These are phyloP conservation scores for Asterophora lycoperdoides DNA, from an alignment of 768 basidiomycete species.

Conservation along the genomic window DNA sequence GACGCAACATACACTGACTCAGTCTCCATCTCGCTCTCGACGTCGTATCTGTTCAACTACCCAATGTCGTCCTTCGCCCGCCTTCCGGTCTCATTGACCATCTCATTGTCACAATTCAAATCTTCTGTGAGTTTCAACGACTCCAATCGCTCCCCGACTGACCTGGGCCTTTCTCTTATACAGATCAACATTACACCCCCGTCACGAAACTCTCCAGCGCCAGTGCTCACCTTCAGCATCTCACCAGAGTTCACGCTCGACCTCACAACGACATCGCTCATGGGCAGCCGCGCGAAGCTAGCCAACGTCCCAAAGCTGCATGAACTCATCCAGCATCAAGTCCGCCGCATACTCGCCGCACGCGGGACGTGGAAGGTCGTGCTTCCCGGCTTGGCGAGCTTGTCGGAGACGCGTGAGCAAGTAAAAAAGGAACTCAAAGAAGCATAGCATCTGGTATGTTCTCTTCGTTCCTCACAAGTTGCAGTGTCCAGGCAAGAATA, in stretches of 20 bases:
- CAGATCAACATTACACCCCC: conserved; percentile 69
- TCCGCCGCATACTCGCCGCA: conserved; percentile 58
- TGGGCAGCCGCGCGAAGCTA: conserved; percentile 96
- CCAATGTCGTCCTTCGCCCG: conserved; percentile 79
- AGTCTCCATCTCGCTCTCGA: conserved; percentile 78
- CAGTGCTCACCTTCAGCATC: conserved; percentile 67
- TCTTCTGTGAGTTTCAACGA: conserved; percentile 47
- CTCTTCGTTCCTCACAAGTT: background rate
- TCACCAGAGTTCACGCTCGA: conserved; percentile 85
- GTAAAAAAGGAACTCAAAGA: conserved; percentile 31
- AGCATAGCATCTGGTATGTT: conserved; percentile 14
- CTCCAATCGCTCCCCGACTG: conserved; percentile 5
- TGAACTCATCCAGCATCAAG: conserved; percentile 85
- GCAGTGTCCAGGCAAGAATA: background rate
- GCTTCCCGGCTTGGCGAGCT: conserved; percentile 57
- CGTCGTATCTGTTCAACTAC: conserved; percentile 80
- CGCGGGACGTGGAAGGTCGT: conserved; percentile 63
- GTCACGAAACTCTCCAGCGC: conserved; percentile 43
- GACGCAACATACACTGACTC: conserved; percentile 83
- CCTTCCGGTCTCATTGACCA: conserved; percentile 75
- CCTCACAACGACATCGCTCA: conserved; percentile 82
- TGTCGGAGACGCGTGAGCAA: conserved; percentile 31
- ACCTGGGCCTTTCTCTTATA: background rate
- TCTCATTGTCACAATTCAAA: conserved; percentile 71
- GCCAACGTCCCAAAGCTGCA: conserved; percentile 97